A percentile compares a stretch with the other conserved stretches of the same genome.
Evolutionary conservation across 805 yeast genomes (phyloP).

Genomic region (Zygosaccharomyces pseudorouxii): DNA sequence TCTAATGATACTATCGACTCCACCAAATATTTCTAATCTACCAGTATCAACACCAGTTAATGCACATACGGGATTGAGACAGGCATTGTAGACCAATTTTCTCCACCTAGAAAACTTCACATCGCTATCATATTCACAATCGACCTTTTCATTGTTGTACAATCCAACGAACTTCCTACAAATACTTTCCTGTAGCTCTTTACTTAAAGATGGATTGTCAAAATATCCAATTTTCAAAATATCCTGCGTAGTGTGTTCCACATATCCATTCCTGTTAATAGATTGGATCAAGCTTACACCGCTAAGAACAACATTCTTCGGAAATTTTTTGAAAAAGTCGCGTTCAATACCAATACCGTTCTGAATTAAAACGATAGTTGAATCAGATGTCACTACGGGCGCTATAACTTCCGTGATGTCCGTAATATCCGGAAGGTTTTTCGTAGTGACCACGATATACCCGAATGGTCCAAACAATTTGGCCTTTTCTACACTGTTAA

Average conservation of each 20-base stretch:
- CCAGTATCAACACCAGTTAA: constrained; percentile 55
- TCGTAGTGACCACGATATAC: constrained; percentile 55
- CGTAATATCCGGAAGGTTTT: constrained; percentile 54
- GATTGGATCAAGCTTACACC: constrained; percentile 19
- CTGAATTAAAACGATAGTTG: constrained; percentile 6
- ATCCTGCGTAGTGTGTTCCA: constrained; percentile 13
- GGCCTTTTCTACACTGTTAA: constrained; percentile 40
- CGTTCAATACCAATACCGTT: constrained; percentile 47
- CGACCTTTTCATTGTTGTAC: constrained; percentile 14
- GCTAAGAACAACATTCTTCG: constrained; percentile 8
- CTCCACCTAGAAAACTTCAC: constrained; percentile 49
- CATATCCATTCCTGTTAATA: constrained; percentile 12
- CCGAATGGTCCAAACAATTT: constrained; percentile 41
- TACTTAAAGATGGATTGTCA: constrained; percentile 10
- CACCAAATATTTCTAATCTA: constrained; percentile 33
- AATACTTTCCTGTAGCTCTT: constrained; percentile 4
- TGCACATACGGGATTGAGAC: constrained; percentile 58
- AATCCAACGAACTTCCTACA: constrained; percentile 10
- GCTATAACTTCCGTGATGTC: constrained; percentile 44
- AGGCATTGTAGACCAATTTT: constrained; percentile 63
- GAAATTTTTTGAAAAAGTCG: constrained; percentile 3
- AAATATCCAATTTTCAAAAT: constrained; percentile 14
- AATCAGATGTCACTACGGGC: constrained; percentile 40
- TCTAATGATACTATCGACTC: constrained; percentile 41
- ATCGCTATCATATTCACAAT: constrained; percentile 12